phyloP scores from a whole-genome alignment of 202 grass and related monocot genomes.

The Zizania palustris region DNA sequence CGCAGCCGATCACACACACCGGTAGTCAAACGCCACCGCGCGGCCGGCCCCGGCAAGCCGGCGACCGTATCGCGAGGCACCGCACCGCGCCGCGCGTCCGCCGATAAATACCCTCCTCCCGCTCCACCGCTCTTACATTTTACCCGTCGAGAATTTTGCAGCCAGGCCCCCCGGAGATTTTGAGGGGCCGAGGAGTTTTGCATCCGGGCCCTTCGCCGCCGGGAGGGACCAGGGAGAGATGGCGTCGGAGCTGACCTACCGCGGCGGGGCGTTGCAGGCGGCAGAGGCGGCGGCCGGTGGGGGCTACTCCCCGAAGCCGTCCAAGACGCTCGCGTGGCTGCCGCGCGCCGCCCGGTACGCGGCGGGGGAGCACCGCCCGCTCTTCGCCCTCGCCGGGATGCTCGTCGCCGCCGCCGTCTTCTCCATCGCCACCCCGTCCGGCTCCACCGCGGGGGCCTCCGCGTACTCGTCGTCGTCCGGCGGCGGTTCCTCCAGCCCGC shows the following conservation, averaged over 20 bases:
- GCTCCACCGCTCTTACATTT: slow-evolving; percentile 28
- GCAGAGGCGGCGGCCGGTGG: neutral
- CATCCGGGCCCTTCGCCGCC: slow-evolving; percentile 6
- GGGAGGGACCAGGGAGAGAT: slow-evolving; percentile 20
- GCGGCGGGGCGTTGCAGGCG: slow-evolving; percentile 44
- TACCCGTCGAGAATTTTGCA: slow-evolving; percentile 17
- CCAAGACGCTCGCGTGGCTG: slow-evolving; percentile 69
- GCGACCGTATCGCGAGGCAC: slow-evolving; percentile 15
- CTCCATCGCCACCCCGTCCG: slow-evolving; percentile 43
- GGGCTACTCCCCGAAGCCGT: slow-evolving; percentile 60
- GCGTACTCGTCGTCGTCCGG: neutral
- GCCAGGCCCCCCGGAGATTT: neutral
- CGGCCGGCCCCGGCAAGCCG: neutral
- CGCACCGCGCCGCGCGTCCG: neutral
- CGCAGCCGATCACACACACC: slow-evolving; percentile 28
- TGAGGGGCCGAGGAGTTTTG: neutral
- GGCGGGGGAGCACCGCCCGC: slow-evolving; percentile 68
- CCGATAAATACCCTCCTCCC: slow-evolving; percentile 51
- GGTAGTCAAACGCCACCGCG: slow-evolving; percentile 27
- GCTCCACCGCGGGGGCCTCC: neutral
- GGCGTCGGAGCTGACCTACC: slow-evolving; percentile 91
- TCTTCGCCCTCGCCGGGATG: slow-evolving; percentile 78
- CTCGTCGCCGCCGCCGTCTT: slow-evolving; percentile 64
- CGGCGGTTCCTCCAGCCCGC: neutral
- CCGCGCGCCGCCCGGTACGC: slow-evolving; percentile 62